A percentile compares a stretch with the other conserved stretches of the same genome.
Conservation (phyloP, 352 stramenopile genomes). For the Globisporangium viniferum region DNA sequence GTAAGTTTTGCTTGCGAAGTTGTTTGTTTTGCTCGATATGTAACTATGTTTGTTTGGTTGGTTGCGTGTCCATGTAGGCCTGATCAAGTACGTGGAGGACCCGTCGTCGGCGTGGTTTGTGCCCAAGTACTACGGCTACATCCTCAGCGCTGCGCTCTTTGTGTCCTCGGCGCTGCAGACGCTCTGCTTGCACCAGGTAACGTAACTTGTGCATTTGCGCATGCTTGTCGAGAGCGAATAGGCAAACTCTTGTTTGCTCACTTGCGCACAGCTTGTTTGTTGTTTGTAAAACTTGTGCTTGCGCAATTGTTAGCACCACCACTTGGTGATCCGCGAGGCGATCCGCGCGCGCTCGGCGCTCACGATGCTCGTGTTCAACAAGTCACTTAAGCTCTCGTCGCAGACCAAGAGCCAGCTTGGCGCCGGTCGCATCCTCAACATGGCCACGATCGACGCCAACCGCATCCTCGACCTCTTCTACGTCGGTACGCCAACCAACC, state of each 20-base stretch:
- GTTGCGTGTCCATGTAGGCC: constrained; percentile 5
- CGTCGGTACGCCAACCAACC: constrained; percentile 18
- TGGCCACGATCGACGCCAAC: constrained; percentile 93
- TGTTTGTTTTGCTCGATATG: background rate
- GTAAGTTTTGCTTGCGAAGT: background rate
- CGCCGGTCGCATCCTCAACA: constrained; percentile 89
- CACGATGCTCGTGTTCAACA: constrained; percentile 65
- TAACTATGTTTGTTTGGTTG: background rate
- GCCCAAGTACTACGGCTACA: constrained; percentile 48
- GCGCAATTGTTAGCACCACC: constrained; percentile 39
- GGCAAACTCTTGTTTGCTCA: background rate
- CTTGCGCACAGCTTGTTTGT: background rate
- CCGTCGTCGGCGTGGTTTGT: constrained; percentile 39
- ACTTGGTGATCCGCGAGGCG: constrained; percentile 61
- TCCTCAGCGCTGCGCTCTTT: constrained; percentile 48
- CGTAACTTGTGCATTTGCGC: background rate
- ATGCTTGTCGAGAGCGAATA: background rate
- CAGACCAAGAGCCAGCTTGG: constrained; percentile 53
- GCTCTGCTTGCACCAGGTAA: constrained; percentile 57
- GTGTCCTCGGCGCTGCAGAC: constrained; percentile 42
- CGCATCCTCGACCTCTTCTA: constrained; percentile 87
- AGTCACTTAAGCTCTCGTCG: constrained; percentile 50
- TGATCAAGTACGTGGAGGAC: constrained; percentile 72
- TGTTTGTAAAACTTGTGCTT: background rate
- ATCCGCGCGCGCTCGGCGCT: constrained; percentile 61